Evolutionary conservation across 1,284 basidiomycete genomes (phyloP), one percentile per base, ranked within the genome.

Genomic region (Irpex sp.): DNA sequence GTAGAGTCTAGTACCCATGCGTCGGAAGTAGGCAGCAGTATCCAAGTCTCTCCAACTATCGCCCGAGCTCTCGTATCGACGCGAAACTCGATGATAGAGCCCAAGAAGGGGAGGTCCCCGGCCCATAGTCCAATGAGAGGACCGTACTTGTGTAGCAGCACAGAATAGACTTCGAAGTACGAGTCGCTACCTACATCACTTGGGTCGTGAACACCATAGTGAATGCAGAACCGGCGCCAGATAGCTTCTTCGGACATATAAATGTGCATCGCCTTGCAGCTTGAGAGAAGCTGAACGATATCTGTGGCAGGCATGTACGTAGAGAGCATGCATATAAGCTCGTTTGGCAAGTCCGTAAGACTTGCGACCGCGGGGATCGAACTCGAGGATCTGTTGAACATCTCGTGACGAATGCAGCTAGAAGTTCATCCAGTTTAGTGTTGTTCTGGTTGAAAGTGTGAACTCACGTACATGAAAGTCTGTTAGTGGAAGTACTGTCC

Each of bases 101-200:
- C 66, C 26, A 19, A 36, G 56, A 55, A 67, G 13, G 64, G 61
- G 43, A 61, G 59, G 49, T 67, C 66, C 39, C 66, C 63, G 5
- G 66, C 64, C 66, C 66, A 67, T 4, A 67, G 54, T 19, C 66
- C 66, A 7, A 67, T 61, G 15, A 67, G 53, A 26, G 63, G 59
- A 1, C 65, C 61, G 47, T 63, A 66, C 9, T 17, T 61, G 51
- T 65, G 63, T 15, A 66, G 47, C 6, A 66, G 26, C 21, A 15
- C 9, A 21, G 63, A 51, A 49, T 66, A 66, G 35, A 65, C 33
- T 33, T 33, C 35, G 54, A 37, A 58, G 51, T 26, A 65, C 5
- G 64, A 39, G 5, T 9, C n/a, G 31, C 36, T 26, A 1, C 51
- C 51, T n/a, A 21, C 1, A 54, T 54, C 51, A 9, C 13, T 13